Base-by-base conservation (phyloP, 495 filamentous ascomycete genomes). In the Aspergillus incahuasiensis region DNA sequence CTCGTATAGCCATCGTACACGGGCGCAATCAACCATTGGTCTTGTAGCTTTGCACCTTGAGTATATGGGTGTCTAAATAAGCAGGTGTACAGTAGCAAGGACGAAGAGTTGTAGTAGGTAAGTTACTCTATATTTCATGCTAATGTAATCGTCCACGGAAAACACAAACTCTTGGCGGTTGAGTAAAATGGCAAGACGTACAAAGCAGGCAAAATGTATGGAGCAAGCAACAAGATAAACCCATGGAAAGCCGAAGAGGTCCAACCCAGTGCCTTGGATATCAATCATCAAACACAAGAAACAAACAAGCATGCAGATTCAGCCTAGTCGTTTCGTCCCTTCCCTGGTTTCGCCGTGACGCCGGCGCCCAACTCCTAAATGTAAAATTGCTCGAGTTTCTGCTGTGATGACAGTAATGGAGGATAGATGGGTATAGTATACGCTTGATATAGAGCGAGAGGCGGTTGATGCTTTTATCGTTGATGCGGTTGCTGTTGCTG, bases 401-500 rank as follows among this genome's bases (percentile, higher is more conserved):
- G 21, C 12, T 12, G 19, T 44, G 12, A 15, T 25, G 21, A 16
- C 28, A 21, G 20, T 43, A 43, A 11, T 22, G 41, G 18, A 40
- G 15, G 15, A 40, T 40, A 40, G 38, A 3, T 11, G 32, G 32
- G 12, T 35, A 35, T 35, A 15, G 32, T 40, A 40, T 18, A 40
- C n/a, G 38, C 38, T 40, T 40, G 11, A 7, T 21, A 22, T 21
- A 43, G 22, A 16, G 39, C 5, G 18, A 5, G 39, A 43, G 8
- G 39, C 13, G 28, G 38, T 42, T 24, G 35, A 40, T 48, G 32
- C 13, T 54, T 42, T 20, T 54, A 42, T 34, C 42, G 56, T 11
- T 55, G 54, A 25, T 52, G 58, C 19, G 43, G 55, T 40, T 55
- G 62, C 21, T 58, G 56, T 32, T 55, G 54, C n/a, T 45, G 56